Percentiles rank a stretch among this genome's conserved stretches.
These are phyloP conservation scores for Mycena sp. DNA, from an alignment of 1,284 basidiomycete species.

Conservation along the genomic window DNA sequence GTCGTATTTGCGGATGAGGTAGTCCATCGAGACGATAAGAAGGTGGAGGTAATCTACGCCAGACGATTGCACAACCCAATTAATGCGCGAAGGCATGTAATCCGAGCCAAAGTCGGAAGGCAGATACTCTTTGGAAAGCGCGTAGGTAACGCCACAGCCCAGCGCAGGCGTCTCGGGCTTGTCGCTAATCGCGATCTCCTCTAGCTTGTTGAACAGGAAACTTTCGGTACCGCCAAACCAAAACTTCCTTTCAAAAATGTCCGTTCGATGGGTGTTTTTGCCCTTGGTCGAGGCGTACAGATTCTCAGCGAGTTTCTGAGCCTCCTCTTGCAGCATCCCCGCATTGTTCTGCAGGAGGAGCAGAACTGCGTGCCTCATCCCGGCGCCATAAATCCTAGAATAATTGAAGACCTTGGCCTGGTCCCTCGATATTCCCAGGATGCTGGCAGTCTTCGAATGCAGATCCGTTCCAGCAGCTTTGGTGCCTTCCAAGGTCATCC, in stretches of 20 bases:
- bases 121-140: constrained; percentile 90
- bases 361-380: constrained; percentile 93
- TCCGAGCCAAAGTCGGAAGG: constrained; percentile 82
- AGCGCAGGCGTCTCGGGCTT: constrained; percentile 92
- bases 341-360: constrained; percentile 91
- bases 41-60: constrained; percentile 99
- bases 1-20: constrained; percentile 83
- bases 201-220: constrained; percentile 99
- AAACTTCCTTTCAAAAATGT: constrained; percentile 83
- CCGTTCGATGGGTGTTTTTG: constrained; percentile 77
- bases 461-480: constrained; percentile 96
- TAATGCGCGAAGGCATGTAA: constrained; percentile 97
- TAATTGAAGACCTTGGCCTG: constrained; percentile 99
- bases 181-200: constrained; percentile 92
- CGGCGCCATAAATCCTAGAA: constrained; percentile 98
- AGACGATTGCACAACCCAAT: constrained; percentile 99
- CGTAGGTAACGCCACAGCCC: constrained; percentile 93
- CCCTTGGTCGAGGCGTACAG: constrained; percentile 97
- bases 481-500: constrained; percentile 99
- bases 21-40: constrained; percentile 94
- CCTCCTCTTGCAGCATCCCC: constrained; percentile 81
- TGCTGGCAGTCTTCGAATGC: constrained; percentile 96
- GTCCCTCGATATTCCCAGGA: constrained; percentile 93
- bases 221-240: constrained; percentile 99
- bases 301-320: constrained; percentile 84